Evolutionary conservation across 108 stramenopile genomes (phyloP).

Genomic region (Cyclotella atomus): DNA sequence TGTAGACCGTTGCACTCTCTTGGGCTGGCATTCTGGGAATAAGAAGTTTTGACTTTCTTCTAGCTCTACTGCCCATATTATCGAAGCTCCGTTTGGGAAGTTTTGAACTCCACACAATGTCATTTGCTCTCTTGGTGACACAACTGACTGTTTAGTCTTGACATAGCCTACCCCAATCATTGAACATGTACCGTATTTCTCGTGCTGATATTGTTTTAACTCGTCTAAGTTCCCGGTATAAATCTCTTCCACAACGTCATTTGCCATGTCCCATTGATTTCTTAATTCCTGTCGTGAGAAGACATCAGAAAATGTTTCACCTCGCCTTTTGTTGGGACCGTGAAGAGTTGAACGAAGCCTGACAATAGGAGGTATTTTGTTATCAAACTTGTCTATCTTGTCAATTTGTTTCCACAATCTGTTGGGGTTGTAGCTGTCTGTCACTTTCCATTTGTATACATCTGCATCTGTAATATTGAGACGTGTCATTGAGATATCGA

Average conservation of each 20-base stretch:
- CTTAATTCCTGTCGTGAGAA: constrained; percentile 23
- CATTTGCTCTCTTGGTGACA: constrained; percentile 53
- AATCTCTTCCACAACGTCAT: constrained; percentile 38
- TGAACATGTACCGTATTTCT: constrained; percentile 28
- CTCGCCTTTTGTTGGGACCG: constrained; percentile 34
- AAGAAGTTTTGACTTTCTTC: constrained; percentile 47
- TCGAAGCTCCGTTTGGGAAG: constrained; percentile 35
- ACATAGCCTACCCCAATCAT: constrained; percentile 56
- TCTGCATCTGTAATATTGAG: constrained; percentile 32
- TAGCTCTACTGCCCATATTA: constrained; percentile 53
- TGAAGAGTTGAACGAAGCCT: constrained; percentile 42
- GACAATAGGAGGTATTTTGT: constrained; percentile 33
- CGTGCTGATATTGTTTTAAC: constrained; percentile 11
- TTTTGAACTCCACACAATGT: constrained; percentile 55
- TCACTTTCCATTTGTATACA: constrained; percentile 46
- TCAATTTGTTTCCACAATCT: constrained; percentile 40
- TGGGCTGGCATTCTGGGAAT: constrained; percentile 40
- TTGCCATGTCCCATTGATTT: constrained; percentile 47
- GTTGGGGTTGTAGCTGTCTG: constrained; percentile 26
- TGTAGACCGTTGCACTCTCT: constrained; percentile 34
- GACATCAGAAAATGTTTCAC: constrained; percentile 38
- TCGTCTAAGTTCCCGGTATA: constrained; percentile 38
- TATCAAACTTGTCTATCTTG: constrained; percentile 53
- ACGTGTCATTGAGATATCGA: no score
- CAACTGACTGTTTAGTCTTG: constrained; percentile 47